Percentiles rank a stretch among this genome's conserved stretches.
Evolutionary conservation across 2,329 filamentous ascomycete species (phyloP).

Genomic region (Botrytis deweyae): DNA sequence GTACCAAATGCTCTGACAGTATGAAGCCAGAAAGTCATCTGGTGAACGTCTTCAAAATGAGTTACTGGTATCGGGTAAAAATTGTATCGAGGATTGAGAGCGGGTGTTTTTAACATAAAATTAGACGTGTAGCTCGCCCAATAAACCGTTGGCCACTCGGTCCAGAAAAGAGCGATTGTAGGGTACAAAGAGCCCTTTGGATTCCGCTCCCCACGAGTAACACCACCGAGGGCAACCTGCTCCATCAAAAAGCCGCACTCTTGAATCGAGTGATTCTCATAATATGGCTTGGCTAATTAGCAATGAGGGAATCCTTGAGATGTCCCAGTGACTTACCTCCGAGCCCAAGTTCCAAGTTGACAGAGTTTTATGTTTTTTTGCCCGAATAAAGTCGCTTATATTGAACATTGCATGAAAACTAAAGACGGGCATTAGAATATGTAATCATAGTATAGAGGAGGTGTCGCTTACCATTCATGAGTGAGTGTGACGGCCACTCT

Average conservation of each 20-base stretch:
- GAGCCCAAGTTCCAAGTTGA: not conserved
- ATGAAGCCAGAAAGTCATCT: conserved; percentile 2
- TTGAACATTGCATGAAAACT: conserved; percentile 3
- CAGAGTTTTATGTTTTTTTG: not conserved
- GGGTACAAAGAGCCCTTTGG: not conserved
- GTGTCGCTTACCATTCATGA: conserved; percentile 4
- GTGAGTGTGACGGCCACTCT: not conserved
- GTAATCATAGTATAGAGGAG: not conserved
- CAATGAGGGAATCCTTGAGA: not conserved
- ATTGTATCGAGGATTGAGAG: not conserved
- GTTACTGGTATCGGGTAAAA: conserved; percentile 6
- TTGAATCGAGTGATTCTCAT: not conserved
- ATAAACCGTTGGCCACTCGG: not conserved
- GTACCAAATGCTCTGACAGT: not conserved
- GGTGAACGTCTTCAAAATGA: conserved; percentile 10
- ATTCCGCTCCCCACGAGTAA: not conserved
- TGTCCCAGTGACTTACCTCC: not conserved
- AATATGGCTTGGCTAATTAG: not conserved
- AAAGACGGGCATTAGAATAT: not conserved
- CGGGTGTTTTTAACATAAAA: not conserved
- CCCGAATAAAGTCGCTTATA: not conserved
- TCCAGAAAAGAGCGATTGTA: conserved; percentile 5
- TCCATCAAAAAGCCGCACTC: not conserved
- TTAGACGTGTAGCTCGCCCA: not conserved
- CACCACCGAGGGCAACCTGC: not conserved